Evolutionary conservation across 2,329 filamentous ascomycete species (phyloP), one percentile per base, ranked within the genome.

Genomic region (Beauveria varroae): DNA sequence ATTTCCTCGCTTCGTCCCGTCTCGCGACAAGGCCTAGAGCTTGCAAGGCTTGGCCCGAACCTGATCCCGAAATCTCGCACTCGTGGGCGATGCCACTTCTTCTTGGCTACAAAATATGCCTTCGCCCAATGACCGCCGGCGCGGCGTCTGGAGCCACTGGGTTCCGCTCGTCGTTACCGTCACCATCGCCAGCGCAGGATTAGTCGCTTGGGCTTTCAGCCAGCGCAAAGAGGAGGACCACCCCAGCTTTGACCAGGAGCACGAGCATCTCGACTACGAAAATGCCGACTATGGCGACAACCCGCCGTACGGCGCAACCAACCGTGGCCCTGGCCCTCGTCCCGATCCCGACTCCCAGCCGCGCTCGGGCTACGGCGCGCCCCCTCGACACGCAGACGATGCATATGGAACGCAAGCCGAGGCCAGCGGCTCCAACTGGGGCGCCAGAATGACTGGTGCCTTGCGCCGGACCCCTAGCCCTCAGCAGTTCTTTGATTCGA

Each of bases 191-290:
- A 91, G 93, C 24, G 87, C 90, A 60, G 92, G 93, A 40, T 77
- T 96, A 53, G 93, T 88, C 57, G 91, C 91, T 62, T 98, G 93
- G 93, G 86, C 93, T 63, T 96, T 92, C 92, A 96, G 89, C 73
- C 92, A 96, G 76, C 88, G 91, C 69, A 85, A 82, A 69, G 87
- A 90, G 66, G 84, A 87, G 62, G 87, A 91, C 58, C 87, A 92
- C 30, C 83, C 86, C 58, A 81, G 84, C 62, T 81, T 86, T 64
- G 79, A 81, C 64, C 54, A 60, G 47, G 83, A 86, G 58, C 77
- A 79, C 60, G 76, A 78, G 68, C 79, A 79, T 63, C 73, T 80
- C 64, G 78, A 79, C 71, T 77, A 77, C 65, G 73, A 73, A 62
- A 72, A 72, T 64, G 72, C 80, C 62, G 80, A 83, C 67, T 82